Evolutionary conservation across 163 green algal species (phyloP).

Genomic region (Chlorella variabilis): DNA sequence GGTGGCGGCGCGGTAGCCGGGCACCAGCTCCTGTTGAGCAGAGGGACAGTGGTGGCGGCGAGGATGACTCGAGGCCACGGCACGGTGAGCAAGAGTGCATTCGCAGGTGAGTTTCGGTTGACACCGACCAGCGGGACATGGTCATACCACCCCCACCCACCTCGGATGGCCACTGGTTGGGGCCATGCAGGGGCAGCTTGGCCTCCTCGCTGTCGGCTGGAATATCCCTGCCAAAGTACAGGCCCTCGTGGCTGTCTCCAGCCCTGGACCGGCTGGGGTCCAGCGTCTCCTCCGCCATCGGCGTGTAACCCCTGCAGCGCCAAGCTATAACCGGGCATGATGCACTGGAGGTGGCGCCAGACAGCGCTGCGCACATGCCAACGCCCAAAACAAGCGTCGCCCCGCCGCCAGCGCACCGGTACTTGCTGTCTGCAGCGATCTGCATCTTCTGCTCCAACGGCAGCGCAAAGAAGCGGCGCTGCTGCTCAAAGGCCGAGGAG

Average conservation of each 20-base stretch:
- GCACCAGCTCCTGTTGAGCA: slow-evolving; percentile 46
- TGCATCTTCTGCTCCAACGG: slow-evolving; percentile 74
- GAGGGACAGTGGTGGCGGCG: no score
- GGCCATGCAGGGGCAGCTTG: slow-evolving; percentile 57
- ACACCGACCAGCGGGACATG: no score
- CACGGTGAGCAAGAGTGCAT: no score
- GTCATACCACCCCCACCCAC: no score
- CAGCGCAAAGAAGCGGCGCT: slow-evolving; percentile 76
- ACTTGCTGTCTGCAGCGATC: slow-evolving; percentile 72
- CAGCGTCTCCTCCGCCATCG: slow-evolving; percentile 81
- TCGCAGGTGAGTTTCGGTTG: no score
- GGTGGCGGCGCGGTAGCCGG: slow-evolving; percentile 43
- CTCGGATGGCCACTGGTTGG: slow-evolving; percentile 64
- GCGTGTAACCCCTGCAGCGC: slow-evolving; percentile 69
- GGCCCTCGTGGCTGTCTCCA: slow-evolving; percentile 51
- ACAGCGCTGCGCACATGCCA: background rate
- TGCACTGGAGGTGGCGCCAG: background rate
- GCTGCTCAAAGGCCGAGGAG: slow-evolving; percentile 60
- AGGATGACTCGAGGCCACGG: no score
- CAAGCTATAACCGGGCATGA: background rate
- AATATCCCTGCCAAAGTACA: slow-evolving; percentile 57
- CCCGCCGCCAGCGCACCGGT: slow-evolving; percentile 43
- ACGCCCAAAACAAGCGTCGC: no score
- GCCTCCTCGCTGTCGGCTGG: slow-evolving; percentile 36
- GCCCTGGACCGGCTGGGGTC: slow-evolving; percentile 56